Base-by-base conservation (phyloP, 2,329 filamentous ascomycete species). In the Fusarium oxysporum region DNA sequence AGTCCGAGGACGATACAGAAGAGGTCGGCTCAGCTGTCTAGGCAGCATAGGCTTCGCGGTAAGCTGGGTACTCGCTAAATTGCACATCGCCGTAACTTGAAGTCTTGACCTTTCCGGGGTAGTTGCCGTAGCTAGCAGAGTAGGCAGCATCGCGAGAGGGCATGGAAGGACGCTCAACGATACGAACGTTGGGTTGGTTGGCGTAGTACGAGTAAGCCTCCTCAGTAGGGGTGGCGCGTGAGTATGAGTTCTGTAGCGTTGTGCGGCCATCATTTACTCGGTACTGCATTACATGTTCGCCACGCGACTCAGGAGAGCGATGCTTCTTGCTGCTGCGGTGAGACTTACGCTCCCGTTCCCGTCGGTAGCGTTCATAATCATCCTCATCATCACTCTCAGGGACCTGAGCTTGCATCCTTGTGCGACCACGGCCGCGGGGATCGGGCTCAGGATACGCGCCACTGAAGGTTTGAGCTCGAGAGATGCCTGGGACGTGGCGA, bases 361-460 rank as follows among this genome's bases (percentile, higher is more conserved):
- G 76, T 61, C 79, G 76, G 12, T 79, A 74, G 23, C 77, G 77
- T 14, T 80, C 78, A 25, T 81, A 78, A 2, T 79, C 77, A 3
- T 83, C 82, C 17, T 83, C 81, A 0, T 77, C 79, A 9, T 84
- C 82, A 7, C 70, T 78, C 8, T 82, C 80, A 14, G 77, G 73
- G 19, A 79, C 76, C 65, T 85, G 83, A 10, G 83, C 35, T 12
- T 83, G 80, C 72, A 80, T 72, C 48, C 80, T 80, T 16, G 81
- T 82, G 21, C 83, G 82, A 35, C 76, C 76, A 32, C 83, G 83
- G 12, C 83, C 83, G 9, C 82, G 82, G 10, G 76, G 69, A 14
- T 80, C 77, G 5, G 65, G 28, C 4, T 80, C 78, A 9, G 73
- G 68, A 48, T 78, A 78, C 23, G 58, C 65, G 17, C 68, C 73